phyloP scores from a whole-genome alignment of 768 basidiomycete genomes.

The Hygrocybe punicea region DNA sequence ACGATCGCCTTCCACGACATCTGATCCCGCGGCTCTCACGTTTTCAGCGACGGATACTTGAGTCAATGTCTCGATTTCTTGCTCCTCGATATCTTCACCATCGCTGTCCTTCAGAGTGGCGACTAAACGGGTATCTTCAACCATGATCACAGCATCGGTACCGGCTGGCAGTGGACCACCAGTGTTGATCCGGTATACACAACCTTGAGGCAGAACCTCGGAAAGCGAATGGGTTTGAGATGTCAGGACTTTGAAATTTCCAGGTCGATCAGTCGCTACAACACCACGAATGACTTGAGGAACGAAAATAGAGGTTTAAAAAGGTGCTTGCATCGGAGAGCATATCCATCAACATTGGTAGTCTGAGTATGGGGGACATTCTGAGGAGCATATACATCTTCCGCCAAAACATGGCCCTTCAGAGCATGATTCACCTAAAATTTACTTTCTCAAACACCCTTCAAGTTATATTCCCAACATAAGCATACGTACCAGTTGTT shows the following conservation, averaged over 20 bases:
- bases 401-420: conserved; percentile 69
- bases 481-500: conserved; percentile 41
- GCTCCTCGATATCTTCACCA: conserved; percentile 52
- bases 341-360: conserved; percentile 89
- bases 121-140: conserved; percentile 83
- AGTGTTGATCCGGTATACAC: conserved; percentile 79
- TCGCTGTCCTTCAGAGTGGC: conserved; percentile 43
- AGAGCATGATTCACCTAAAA: conserved; percentile 56
- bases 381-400: conserved; percentile 64
- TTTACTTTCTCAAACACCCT: not conserved
- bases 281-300: not conserved
- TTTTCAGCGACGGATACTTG: conserved; percentile 67
- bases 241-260: conserved; percentile 65
- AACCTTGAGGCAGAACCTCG: conserved; percentile 46
- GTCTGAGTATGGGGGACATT: conserved; percentile 63
- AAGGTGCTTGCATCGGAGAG: conserved; percentile 57
- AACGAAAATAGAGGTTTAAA: not conserved
- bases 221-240: conserved; percentile 48
- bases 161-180: conserved; percentile 77
- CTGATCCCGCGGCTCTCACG: conserved; percentile 68
- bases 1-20: conserved; percentile 63
- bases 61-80: conserved; percentile 62
- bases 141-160: conserved; percentile 83
- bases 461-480: too few species aligned
- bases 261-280: conserved; percentile 61